Percentiles rank a stretch among this genome's conserved stretches.
phyloP scores from a whole-genome alignment of 352 stramenopile species.

The Globisporangium camurandrum region DNA sequence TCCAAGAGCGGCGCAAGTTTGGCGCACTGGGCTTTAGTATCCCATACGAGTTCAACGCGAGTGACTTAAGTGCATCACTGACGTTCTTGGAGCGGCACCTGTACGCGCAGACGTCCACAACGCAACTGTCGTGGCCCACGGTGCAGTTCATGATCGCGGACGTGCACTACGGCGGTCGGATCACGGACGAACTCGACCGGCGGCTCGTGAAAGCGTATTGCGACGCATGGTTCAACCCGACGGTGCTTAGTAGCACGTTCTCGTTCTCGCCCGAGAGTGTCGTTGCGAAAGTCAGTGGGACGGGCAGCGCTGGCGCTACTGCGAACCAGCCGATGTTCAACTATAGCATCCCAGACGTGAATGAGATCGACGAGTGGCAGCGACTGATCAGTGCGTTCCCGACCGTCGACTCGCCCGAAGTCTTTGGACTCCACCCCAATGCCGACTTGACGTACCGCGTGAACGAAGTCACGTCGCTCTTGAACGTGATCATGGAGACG shows the following conservation, averaged over 20 bases:
- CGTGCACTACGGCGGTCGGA: slow-evolving; percentile 74
- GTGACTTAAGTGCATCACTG: slow-evolving; percentile 55
- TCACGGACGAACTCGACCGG: slow-evolving; percentile 74
- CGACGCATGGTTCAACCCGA: slow-evolving; percentile 65
- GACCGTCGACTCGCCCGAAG: slow-evolving; percentile 69
- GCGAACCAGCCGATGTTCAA: slow-evolving; percentile 27
- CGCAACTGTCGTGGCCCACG: slow-evolving; percentile 50
- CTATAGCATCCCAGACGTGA: slow-evolving; percentile 28
- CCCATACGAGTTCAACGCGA: slow-evolving; percentile 76
- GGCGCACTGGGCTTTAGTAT: slow-evolving; percentile 61
- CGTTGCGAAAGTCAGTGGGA: slow-evolving; percentile 16
- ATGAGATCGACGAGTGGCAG: slow-evolving; percentile 56
- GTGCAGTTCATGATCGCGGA: slow-evolving; percentile 82
- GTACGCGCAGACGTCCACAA: too few species aligned
- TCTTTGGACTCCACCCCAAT: slow-evolving; percentile 77
- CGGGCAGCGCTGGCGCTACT: neutral
- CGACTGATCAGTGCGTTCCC: slow-evolving; percentile 53
- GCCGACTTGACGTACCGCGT: slow-evolving; percentile 72
- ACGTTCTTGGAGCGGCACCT: slow-evolving; percentile 70
- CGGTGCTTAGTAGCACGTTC: slow-evolving; percentile 46
- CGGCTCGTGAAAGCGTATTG: slow-evolving; percentile 68
- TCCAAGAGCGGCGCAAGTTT: slow-evolving; percentile 73
- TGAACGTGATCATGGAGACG: slow-evolving; percentile 59
- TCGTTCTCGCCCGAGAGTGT: slow-evolving; percentile 61
- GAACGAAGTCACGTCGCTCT: slow-evolving; percentile 58